Percentiles rank a stretch among this genome's conserved stretches.
phyloP scores from a whole-genome alignment of 1,139 yeast species.

The Debaryomyces subglobosus region DNA sequence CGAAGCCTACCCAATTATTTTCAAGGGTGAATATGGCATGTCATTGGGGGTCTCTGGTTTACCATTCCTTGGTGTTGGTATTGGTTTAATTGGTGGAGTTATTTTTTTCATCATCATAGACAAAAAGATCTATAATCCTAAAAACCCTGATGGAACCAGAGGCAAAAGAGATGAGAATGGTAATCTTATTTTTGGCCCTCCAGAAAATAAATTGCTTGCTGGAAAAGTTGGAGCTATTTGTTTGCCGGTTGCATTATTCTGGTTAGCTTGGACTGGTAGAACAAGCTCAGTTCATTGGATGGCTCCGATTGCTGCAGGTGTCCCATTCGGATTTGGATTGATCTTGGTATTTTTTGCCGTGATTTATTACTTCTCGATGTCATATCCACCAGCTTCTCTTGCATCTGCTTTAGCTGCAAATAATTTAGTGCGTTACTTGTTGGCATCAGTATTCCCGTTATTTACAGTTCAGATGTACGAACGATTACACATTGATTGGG shows the following conservation, averaged over 20 bases:
- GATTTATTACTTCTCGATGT: slow-evolving; percentile 68
- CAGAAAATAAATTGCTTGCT: slow-evolving; percentile 41
- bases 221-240: slow-evolving; percentile 64
- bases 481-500: slow-evolving; percentile 42
- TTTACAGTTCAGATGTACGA: slow-evolving; percentile 50
- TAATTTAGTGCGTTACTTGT: slow-evolving; percentile 65
- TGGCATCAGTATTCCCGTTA: slow-evolving; percentile 62
- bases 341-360: slow-evolving; percentile 74
- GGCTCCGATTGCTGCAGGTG: slow-evolving; percentile 74
- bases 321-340: slow-evolving; percentile 76
- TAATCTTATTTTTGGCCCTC: slow-evolving; percentile 44
- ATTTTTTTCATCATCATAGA: slow-evolving; percentile 52
- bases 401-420: slow-evolving; percentile 85
- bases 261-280: slow-evolving; percentile 83
- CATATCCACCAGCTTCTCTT: slow-evolving; percentile 73
- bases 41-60: slow-evolving; percentile 62
- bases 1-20: slow-evolving; percentile 76
- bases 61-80: slow-evolving; percentile 69
- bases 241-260: slow-evolving; percentile 70
- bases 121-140: slow-evolving; percentile 51
- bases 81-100: slow-evolving; percentile 63
- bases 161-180: slow-evolving; percentile 61
- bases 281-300: slow-evolving; percentile 69
- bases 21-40: slow-evolving; percentile 64
- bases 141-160: slow-evolving; percentile 64